Evolutionary conservation across 805 yeast species (phyloP), one percentile per base, ranked within the genome.

Genomic region (Candida xyloterini): DNA sequence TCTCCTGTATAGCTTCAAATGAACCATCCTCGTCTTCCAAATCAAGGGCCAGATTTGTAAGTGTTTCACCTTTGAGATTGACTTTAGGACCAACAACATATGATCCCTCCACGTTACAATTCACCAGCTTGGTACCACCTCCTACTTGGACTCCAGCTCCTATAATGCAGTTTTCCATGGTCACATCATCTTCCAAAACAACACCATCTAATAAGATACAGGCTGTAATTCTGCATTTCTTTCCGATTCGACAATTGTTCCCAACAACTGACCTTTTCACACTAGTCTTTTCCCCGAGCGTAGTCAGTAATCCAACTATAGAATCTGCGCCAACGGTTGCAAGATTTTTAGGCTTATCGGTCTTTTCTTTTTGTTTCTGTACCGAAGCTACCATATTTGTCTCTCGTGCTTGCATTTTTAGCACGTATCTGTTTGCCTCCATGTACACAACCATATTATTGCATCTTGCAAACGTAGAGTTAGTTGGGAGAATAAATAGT

Each of bases 241-340:
- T 81, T 27, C 99, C 99, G 37, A 95, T 78, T 13, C 50, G 66
- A 64, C 95, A 86, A 51, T 76, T 72, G 9, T 70, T 62, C 5
- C 96, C 96, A 21, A 93, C 71, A 11, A 87, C 86, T 0, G 95
- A 75, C 45, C 93, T 76, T 65, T 93, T 93, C 36, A 93, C 87
- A 57, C 81, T 85, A 15, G 95, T 83, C 50, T 79, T 78, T 54
- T 88, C 97, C 14, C 88, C 93, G 38, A 93, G 60, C 1, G 59
- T 62, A n/a, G 91, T 75, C 26, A 68, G 66, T 9, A 67, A 70
- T 9, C 91, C 97, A 10, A 91, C 80, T 27, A 81, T 61, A 0
- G 95, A 85, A 61, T 91, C 99, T 8, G 81, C 81, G 40, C 98
- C 97, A 25, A 93, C 77, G 11, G 83, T 81, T 1, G 96, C 91